Evolutionary conservation across 495 filamentous ascomycete species (phyloP).

Genomic region (Penicillium verhagenii): DNA sequence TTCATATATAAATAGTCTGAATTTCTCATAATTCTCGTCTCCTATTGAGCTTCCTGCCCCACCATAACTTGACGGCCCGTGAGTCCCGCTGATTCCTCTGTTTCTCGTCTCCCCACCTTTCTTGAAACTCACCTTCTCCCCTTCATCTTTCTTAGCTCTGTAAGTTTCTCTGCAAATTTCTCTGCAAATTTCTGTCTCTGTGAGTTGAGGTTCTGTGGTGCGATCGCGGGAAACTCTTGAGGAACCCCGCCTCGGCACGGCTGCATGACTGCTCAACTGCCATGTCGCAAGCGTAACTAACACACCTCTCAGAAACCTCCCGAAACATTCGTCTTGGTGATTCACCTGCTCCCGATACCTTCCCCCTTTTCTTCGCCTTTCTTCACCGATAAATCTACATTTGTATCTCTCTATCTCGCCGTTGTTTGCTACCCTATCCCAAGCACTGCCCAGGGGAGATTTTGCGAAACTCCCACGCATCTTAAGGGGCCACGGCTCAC

Average conservation of each 20-base stretch:
- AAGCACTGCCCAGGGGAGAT: background rate
- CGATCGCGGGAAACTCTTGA: background rate
- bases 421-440: background rate
- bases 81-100: conserved; percentile 11
- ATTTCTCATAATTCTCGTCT: too few species aligned
- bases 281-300: background rate
- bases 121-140: conserved; percentile 1
- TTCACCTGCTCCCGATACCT: background rate
- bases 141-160: background rate
- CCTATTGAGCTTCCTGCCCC: conserved; percentile 5
- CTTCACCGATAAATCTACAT: background rate
- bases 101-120: conserved; percentile 4
- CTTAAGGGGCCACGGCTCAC: background rate
- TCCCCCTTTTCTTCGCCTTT: background rate
- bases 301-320: conserved; percentile 5
- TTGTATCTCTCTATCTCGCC: background rate
- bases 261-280: background rate
- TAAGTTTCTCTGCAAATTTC: background rate
- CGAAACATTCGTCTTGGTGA: conserved; percentile 1
- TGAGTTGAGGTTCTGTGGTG: background rate
- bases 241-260: conserved; percentile 13
- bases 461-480: background rate
- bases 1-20: background rate
- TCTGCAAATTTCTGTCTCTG: background rate
- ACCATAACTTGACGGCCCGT: conserved; percentile 14